Conservation (phyloP, 495 filamentous ascomycete species). For the Chaetomium cochliodes region DNA sequence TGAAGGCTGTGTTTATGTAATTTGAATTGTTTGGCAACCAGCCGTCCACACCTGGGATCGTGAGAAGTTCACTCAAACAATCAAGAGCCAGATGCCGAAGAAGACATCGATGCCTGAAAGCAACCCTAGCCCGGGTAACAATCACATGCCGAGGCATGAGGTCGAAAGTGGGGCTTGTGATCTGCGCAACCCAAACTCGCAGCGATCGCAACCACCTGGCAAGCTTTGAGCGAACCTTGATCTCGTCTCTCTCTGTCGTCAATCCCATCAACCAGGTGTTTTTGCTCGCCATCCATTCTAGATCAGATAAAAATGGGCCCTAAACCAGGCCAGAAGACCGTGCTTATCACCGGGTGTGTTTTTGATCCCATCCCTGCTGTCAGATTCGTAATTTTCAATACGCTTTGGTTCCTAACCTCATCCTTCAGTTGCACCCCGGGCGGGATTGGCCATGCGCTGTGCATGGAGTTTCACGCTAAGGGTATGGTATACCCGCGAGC, state of each 20-base stretch:
- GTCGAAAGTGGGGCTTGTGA: neutral
- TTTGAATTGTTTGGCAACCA: neutral
- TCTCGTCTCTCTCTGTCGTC: neutral
- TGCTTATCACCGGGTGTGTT: conserved; percentile 52
- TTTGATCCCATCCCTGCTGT: neutral
- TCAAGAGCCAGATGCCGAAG: no score
- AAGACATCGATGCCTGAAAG: no score
- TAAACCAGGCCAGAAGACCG: conserved; percentile 47
- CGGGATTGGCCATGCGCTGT: conserved; percentile 53
- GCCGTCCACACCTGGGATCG: neutral
- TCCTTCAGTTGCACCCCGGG: conserved; percentile 50
- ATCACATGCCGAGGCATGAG: no score
- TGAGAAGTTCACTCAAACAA: no score
- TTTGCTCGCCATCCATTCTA: neutral
- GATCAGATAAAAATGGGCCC: conserved; percentile 25
- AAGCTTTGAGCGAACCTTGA: neutral
- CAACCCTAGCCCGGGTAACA: no score
- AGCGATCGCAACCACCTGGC: neutral
- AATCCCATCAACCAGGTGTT: neutral
- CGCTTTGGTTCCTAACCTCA: neutral
- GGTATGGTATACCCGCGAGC: conserved; percentile 30
- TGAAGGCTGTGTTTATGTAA: neutral
- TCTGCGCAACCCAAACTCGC: neutral
- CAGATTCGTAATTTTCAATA: neutral
- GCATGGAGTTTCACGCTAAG: conserved; percentile 50